Percentiles rank a stretch among this genome's conserved stretches.
phyloP scores from a whole-genome alignment of 345 rosid species.

The Carallia brachiata region DNA sequence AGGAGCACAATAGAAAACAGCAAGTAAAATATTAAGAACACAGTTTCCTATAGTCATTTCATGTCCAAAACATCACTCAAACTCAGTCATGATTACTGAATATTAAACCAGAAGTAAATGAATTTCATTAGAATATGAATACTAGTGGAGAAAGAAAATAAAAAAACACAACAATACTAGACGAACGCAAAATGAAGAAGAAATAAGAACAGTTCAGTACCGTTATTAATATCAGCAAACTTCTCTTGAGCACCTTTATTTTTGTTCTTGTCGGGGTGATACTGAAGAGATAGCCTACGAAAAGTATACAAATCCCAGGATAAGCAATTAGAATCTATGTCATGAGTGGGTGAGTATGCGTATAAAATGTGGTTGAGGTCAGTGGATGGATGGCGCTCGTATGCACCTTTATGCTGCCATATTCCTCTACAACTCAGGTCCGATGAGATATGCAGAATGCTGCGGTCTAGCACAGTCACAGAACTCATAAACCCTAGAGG shows the following conservation, averaged over 20 bases:
- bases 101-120: too few relatives aligned
- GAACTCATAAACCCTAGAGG: too few relatives aligned
- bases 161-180: neutral
- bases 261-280: slow-evolving; percentile 95
- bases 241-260: slow-evolving; percentile 79
- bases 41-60: neutral
- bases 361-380: neutral
- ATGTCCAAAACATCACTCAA: neutral
- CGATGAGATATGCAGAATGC: neutral
- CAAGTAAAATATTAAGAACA: neutral
- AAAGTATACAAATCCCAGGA: neutral
- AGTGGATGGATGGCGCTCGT: neutral
- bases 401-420: too few relatives aligned
- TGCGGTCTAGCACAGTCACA: too few relatives aligned
- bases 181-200: neutral
- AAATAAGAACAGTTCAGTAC: slow-evolving; percentile 34
- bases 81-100: neutral
- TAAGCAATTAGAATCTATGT: neutral
- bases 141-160: neutral
- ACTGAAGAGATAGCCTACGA: slow-evolving; percentile 74
- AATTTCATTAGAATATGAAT: too few relatives aligned
- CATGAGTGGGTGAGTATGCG: neutral
- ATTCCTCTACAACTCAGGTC: neutral
- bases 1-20: slow-evolving; percentile 1
- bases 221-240: slow-evolving; percentile 89